Base-by-base conservation (phyloP, 768 basidiomycete species). In the Jaapia argillacea region DNA sequence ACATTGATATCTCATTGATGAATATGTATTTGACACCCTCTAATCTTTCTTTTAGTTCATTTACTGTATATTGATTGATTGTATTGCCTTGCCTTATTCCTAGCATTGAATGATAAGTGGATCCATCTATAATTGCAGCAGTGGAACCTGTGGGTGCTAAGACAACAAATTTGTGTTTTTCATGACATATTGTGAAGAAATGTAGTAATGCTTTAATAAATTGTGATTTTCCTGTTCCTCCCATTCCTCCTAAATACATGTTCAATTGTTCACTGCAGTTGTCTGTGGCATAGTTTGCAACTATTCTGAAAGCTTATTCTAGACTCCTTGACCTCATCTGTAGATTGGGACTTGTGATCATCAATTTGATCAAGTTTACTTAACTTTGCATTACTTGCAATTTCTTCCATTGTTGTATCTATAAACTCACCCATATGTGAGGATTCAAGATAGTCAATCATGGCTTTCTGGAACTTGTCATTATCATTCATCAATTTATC, bases 1-100 rank as follows among this genome's bases (percentile, higher is more conserved):
- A 28, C 69, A 72, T 72, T 0, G 68, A 70, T 0, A 71, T 53
- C 41, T 72, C 67, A 54, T 71, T 65, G 12, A 70, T 45, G 36
- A 71, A 68, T 3, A 70, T 50, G 49, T 67, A 66, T 0, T 67
- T 55, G 6, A 68, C 60, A 18, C 60, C 54, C n/a, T 48, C 16
- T 5, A 48, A 18, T 25, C 7, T 44, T 12, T 10, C 35, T 41
- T 24, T 12, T 4, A 50, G 38, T 36, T 48, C 24, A 13, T 24
- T 23, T 0, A 47, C 3, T 36, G 33, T 31, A 12, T 21, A 27
- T 24, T 13, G 28, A 1, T 10, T 22, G 4, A 38, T 38, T 10
- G 13, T 6, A 10, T 12, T 38, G 37, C 10, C 22, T 18, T 36
- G 27, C 14, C 20, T 13, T 28, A 6, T 23, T 4, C 23, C 28